Percentiles rank a stretch among this genome's conserved stretches.
phyloP scores from a whole-genome alignment of 345 rosid species.

The Microcos paniculata region DNA sequence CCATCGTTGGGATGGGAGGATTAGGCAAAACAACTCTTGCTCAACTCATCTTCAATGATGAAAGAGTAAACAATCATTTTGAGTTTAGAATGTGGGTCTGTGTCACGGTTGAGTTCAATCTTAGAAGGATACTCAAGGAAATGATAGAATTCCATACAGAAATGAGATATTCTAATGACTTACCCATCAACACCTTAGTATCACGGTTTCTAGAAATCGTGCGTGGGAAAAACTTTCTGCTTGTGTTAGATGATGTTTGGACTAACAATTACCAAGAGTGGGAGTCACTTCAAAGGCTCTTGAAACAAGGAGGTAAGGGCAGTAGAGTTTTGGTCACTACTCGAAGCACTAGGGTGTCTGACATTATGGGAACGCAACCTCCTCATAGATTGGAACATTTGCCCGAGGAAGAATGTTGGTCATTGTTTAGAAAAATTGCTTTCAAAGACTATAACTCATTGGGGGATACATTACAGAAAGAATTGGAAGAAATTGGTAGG shows the following conservation, averaged over 20 bases:
- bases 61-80: constrained; percentile 1
- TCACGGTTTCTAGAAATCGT: not conserved
- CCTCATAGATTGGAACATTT: not conserved
- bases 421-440: constrained; percentile 8
- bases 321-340: constrained; percentile 19
- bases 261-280: not conserved
- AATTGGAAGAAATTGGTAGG: constrained; percentile 17
- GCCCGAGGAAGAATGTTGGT: constrained; percentile 15
- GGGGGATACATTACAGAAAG: not conserved
- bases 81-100: constrained; percentile 12
- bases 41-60: constrained; percentile 6
- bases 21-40: constrained; percentile 28
- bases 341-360: not conserved
- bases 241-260: constrained; percentile 29
- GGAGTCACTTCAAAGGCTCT: not conserved
- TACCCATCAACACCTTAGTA: not conserved
- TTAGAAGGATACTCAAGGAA: constrained; percentile 3
- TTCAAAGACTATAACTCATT: not conserved
- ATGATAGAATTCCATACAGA: constrained; percentile 1
- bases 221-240: not conserved
- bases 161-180: not conserved
- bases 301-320: constrained; percentile 5
- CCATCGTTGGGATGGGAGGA: constrained; percentile 21
- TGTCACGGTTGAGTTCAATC: constrained; percentile 16
- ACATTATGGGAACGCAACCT: not conserved